These are phyloP conservation scores for Aspergillus carbonarius DNA, from an alignment of 2,329 filamentous ascomycete genomes.

Conservation along the genomic window DNA sequence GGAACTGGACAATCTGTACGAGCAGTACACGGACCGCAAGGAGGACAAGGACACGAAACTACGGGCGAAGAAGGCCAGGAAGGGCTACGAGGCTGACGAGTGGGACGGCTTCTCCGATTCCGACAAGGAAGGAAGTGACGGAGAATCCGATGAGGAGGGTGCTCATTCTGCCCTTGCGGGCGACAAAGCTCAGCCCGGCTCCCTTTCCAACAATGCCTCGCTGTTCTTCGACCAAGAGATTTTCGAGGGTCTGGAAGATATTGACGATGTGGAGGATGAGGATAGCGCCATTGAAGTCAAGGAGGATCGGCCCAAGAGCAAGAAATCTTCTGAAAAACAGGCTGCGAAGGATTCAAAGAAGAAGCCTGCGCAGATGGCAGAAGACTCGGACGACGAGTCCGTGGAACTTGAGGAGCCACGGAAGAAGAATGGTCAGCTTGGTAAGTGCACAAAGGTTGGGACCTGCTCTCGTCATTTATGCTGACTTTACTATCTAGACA, in stretches of 20 bases:
- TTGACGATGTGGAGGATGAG: slow-evolving; percentile 61
- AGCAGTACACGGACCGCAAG: slow-evolving; percentile 76
- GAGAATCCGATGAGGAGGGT: slow-evolving; percentile 63
- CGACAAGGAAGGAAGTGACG: slow-evolving; percentile 51
- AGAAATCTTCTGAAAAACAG: slow-evolving; percentile 24
- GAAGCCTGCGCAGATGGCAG: slow-evolving; percentile 24
- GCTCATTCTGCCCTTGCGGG: slow-evolving; percentile 31
- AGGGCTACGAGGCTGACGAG: slow-evolving; percentile 79
- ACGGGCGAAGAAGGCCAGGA: slow-evolving; percentile 82
- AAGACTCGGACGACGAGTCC: slow-evolving; percentile 39
- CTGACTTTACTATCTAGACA: slow-evolving; percentile 57
- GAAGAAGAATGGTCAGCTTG: slow-evolving; percentile 44
- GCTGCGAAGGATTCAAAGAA: slow-evolving; percentile 26
- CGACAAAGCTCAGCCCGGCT: slow-evolving; percentile 36
- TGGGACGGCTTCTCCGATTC: slow-evolving; percentile 84
- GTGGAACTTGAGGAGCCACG: slow-evolving; percentile 40
- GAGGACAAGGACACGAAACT: slow-evolving; percentile 81
- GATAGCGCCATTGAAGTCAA: slow-evolving; percentile 40
- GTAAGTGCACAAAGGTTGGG: slow-evolving; percentile 27
- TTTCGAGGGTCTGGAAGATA: slow-evolving; percentile 76
- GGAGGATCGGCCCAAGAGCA: slow-evolving; percentile 22
- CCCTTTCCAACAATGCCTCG: slow-evolving; percentile 79
- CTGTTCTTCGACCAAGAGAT: slow-evolving; percentile 95
- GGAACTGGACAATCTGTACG: slow-evolving; percentile 85
- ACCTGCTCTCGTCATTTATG: slow-evolving; percentile 16